A percentile compares a stretch with the other conserved stretches of the same genome.
These are phyloP conservation scores for Chlorella sorokiniana DNA, from an alignment of 139 green algal species.

Conservation along the genomic window DNA sequence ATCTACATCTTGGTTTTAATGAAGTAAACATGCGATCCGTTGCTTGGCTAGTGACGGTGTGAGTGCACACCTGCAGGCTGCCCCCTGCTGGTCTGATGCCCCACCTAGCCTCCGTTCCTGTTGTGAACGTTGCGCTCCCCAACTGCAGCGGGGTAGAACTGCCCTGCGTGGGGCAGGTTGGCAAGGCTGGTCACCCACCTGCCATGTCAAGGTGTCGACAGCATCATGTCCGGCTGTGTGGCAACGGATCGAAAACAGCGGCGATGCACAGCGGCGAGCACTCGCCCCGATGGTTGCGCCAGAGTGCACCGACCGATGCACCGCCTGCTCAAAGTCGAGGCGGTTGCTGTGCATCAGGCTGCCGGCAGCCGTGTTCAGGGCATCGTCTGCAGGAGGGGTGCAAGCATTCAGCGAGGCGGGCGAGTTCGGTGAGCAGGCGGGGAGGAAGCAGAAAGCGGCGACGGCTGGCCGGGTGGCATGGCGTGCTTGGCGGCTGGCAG, in stretches of 20 bases:
- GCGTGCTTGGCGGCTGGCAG: not conserved
- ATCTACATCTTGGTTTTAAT: too few relatives aligned
- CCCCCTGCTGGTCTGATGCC: too few relatives aligned
- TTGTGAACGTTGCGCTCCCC: not conserved
- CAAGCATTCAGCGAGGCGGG: not conserved
- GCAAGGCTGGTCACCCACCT: not conserved
- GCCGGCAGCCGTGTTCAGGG: constrained; percentile 2
- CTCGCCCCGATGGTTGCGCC: constrained; percentile 11
- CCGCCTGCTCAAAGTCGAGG: not conserved
- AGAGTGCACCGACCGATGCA: constrained; percentile 4
- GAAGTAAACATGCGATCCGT: too few relatives aligned
- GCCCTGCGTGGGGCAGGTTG: not conserved
- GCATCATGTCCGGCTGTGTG: not conserved
- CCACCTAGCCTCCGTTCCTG: too few relatives aligned
- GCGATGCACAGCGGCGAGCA: not conserved
- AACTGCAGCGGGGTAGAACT: not conserved
- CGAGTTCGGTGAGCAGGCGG: not conserved
- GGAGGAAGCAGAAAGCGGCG: too few relatives aligned
- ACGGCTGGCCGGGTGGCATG: too few relatives aligned
- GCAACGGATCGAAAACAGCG: not conserved
- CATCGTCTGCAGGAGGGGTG: not conserved
- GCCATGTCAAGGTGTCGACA: not conserved
- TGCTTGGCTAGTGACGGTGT: too few relatives aligned
- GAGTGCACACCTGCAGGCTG: too few relatives aligned
- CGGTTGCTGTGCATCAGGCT: constrained; percentile 14